phyloP scores from a whole-genome alignment of 768 basidiomycete genomes.

The Collybia sordida region DNA sequence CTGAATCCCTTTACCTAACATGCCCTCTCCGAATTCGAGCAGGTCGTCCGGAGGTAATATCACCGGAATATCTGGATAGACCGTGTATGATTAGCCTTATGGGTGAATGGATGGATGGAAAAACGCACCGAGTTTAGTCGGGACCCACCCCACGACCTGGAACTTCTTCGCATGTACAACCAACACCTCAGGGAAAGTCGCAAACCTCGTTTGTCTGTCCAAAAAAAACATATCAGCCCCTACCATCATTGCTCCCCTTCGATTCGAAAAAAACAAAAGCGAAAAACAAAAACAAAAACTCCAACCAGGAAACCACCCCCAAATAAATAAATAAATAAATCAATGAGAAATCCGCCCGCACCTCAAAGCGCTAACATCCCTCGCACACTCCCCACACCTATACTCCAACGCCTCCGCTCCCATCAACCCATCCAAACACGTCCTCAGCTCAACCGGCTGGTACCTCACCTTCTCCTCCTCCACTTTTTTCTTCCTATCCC shows the following conservation, averaged over 20 bases:
- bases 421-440: conserved; percentile 61
- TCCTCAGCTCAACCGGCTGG: conserved; percentile 55
- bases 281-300: no score
- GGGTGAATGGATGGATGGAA: background rate
- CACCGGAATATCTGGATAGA: conserved; percentile 75
- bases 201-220: conserved; percentile 73
- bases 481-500: conserved; percentile 3
- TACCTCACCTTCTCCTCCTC: conserved; percentile 65
- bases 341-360: conserved; percentile 39
- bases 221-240: background rate
- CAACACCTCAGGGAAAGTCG: conserved; percentile 86
- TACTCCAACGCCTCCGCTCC: conserved; percentile 76
- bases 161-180: conserved; percentile 93
- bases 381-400: conserved; percentile 71
- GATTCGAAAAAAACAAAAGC: no score
- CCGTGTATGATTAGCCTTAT: background rate
- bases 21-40: conserved; percentile 57
- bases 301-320: conserved; percentile 5
- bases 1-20: conserved; percentile 72
- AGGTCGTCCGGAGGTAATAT: conserved; percentile 57
- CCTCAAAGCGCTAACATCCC: conserved; percentile 71
- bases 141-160: conserved; percentile 95
- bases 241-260: no score
- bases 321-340: background rate
- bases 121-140: conserved; percentile 80